These are phyloP conservation scores for Neocallimastix lanati DNA, from an alignment of 192 early-diverging fungal genomes.

Conservation along the genomic window DNA sequence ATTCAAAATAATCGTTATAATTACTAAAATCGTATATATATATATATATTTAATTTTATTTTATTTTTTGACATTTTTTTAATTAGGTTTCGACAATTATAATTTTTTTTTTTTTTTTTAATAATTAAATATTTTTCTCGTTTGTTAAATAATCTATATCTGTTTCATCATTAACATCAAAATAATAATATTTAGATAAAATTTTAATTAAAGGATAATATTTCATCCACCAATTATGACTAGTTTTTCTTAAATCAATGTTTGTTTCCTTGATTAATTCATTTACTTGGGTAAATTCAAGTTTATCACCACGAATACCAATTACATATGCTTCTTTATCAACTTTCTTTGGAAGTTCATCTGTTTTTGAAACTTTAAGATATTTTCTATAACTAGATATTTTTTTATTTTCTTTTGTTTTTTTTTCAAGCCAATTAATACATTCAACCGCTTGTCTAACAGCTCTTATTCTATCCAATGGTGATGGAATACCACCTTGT, in stretches of 20 bases:
- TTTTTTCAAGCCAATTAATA: conserved; percentile 64
- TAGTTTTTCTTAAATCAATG: conserved; percentile 48
- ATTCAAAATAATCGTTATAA: too few relatives aligned
- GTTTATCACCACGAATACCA: conserved; percentile 59
- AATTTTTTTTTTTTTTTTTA: too few relatives aligned
- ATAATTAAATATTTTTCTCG: not conserved
- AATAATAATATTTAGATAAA: conserved; percentile 28
- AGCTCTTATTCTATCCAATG: conserved; percentile 90
- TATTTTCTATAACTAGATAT: conserved; percentile 6
- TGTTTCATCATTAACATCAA: conserved; percentile 1
- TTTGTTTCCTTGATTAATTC: conserved; percentile 53
- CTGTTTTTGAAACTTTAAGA: conserved; percentile 39
- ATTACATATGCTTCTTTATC: conserved; percentile 47
- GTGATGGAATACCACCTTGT: conserved; percentile 81
- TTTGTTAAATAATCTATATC: not conserved
- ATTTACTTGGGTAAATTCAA: conserved; percentile 51
- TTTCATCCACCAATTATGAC: conserved; percentile 57
- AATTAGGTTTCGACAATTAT: too few relatives aligned
- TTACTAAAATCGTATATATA: too few relatives aligned
- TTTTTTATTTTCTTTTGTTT: conserved; percentile 9
- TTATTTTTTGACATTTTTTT: too few relatives aligned
- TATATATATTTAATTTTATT: too few relatives aligned
- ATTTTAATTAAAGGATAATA: conserved; percentile 14
- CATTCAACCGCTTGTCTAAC: conserved; percentile 67
- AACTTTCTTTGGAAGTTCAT: not conserved